phyloP scores from a whole-genome alignment of 805 yeast genomes.

The Yamadazyma endophytica region DNA sequence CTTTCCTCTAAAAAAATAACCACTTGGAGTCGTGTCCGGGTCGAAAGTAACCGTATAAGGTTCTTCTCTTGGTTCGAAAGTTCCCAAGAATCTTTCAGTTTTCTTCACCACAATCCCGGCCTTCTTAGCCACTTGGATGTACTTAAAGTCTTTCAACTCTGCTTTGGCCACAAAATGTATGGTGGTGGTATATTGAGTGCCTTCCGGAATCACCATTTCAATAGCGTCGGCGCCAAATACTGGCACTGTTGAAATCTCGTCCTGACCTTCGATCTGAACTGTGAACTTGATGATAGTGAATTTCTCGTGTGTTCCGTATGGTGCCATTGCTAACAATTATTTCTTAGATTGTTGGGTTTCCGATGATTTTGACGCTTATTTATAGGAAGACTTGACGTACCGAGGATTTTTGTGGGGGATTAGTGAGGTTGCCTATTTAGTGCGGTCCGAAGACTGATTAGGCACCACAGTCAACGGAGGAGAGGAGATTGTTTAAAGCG shows the following conservation, averaged over 20 bases:
- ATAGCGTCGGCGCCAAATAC: conserved; percentile 26
- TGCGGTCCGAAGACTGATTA: too few relatives aligned
- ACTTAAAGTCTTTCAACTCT: conserved; percentile 25
- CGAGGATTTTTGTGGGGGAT: too few relatives aligned
- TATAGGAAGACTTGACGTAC: too few relatives aligned
- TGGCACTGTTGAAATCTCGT: conserved; percentile 18
- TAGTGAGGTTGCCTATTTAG: too few relatives aligned
- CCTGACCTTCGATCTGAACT: conserved; percentile 26
- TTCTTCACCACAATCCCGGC: conserved; percentile 30
- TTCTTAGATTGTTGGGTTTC: too few relatives aligned
- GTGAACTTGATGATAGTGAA: conserved; percentile 28
- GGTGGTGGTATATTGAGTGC: conserved; percentile 27
- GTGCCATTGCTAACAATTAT: too few relatives aligned
- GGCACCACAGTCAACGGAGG: too few relatives aligned
- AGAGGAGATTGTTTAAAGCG: too few relatives aligned
- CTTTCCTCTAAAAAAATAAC: conserved; percentile 33
- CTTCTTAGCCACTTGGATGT: conserved; percentile 33
- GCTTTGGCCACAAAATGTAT: conserved; percentile 29
- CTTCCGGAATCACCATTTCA: conserved; percentile 32
- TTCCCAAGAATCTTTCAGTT: conserved; percentile 28
- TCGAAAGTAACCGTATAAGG: conserved; percentile 25
- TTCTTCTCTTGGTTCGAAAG: conserved; percentile 31
- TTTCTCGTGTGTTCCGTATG: too few relatives aligned
- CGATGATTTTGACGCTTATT: too few relatives aligned
- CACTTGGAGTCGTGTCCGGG: conserved; percentile 35